Base-by-base conservation (phyloP, 306 rosid species). In the Ceratonia siliqua region DNA sequence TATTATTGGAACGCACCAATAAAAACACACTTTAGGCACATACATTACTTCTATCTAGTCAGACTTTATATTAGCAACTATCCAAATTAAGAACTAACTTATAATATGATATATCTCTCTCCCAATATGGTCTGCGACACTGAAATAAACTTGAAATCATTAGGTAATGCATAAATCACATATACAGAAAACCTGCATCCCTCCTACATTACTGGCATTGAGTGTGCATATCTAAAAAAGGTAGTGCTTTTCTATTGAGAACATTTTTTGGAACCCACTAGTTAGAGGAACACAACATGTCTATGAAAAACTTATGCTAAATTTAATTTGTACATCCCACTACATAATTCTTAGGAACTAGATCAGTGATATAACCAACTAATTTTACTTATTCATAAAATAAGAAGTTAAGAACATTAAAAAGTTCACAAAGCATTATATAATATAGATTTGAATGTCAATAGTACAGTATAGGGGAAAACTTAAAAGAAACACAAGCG, bases 401-500 rank as follows among this genome's bases (percentile, higher is more conserved):
- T 8, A 45, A 43, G n/a, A n/a, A n/a, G n/a, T n/a, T n/a, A n/a
- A n/a, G 33, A 54, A 70, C 20, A 14, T 20, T 30, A 5, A 39
- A 58, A n/a, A 36, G n/a, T 35, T 43, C 41, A 42, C 43, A 65
- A 66, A 66, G 43, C 66, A 36, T 30, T 36, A 41, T 54, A 73
- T 73, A 69, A 13, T 17, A 62, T 45, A 43, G 36, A 38, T 66
- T 56, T 56, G 63, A 62, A 22, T 68, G 45, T 30, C 18, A 67
- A 62, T 50, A 42, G 22, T 33, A 59, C 30, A 25, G 28, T 45
- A 45, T 39, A 27, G 46, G 54, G 57, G 33, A 55, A 48, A 69
- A 75, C 55, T 70, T 24, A 68, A 64, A 41, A 72, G 57, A 27
- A 36, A 18, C 54, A 70, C n/a, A n/a, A n/a, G n/a, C n/a, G n/a